Evolutionary conservation across 1,284 basidiomycete species (phyloP).

Genomic region (Trametes hirsuta): DNA sequence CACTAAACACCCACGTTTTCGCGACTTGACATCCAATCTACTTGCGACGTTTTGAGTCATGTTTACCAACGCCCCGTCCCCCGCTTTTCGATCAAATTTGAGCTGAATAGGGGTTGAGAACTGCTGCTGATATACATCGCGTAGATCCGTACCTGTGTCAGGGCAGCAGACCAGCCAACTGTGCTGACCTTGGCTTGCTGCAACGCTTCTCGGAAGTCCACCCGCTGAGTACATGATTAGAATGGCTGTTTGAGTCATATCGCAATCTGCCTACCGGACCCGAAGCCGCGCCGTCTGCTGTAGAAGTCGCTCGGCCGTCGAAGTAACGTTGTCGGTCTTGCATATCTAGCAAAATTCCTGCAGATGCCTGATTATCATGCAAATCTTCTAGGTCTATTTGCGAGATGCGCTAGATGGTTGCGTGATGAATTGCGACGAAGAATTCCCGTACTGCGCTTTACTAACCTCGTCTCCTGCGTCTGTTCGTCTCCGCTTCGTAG

Average conservation of each 20-base stretch:
- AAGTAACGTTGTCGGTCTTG: constrained; percentile 79
- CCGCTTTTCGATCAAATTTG: constrained; percentile 64
- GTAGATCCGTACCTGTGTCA: constrained; percentile 51
- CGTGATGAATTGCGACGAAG: background rate
- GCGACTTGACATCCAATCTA: constrained; percentile 64
- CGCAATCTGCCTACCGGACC: constrained; percentile 35
- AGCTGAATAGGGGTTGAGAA: constrained; percentile 36
- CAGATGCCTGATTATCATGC: constrained; percentile 62
- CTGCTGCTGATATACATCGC: background rate
- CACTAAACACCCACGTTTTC: constrained; percentile 54
- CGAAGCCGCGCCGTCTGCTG: constrained; percentile 31
- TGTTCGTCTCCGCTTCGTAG: constrained; percentile 61
- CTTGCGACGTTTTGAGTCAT: constrained; percentile 80
- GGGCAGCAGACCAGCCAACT: constrained; percentile 58
- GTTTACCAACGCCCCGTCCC: constrained; percentile 65
- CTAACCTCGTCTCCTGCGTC: constrained; percentile 41
- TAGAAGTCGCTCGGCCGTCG: constrained; percentile 54
- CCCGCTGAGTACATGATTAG: constrained; percentile 31
- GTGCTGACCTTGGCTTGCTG: constrained; percentile 50
- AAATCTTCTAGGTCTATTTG: constrained; percentile 91
- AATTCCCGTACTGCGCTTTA: background rate
- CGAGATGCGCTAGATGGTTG: constrained; percentile 45
- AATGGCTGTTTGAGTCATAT: background rate
- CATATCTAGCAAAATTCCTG: constrained; percentile 84
- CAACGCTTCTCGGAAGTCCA: constrained; percentile 50